Evolutionary conservation across 2,329 filamentous ascomycete species (phyloP), one percentile per base, ranked within the genome.

Genomic region (Rhytidhysteron rufulum): DNA sequence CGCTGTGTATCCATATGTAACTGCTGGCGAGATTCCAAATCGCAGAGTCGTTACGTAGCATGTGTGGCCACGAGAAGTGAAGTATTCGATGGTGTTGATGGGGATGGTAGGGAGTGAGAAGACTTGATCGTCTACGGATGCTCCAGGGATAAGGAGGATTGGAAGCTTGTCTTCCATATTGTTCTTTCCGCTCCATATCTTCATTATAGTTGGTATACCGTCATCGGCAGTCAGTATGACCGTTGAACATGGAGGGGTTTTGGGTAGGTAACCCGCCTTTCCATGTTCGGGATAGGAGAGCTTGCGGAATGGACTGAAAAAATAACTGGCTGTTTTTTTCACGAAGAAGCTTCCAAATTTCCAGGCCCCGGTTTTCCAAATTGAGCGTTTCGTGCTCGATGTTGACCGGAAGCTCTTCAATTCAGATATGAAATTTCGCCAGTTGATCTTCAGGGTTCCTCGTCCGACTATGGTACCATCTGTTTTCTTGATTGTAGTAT

Each of bases 1-100:
- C 0, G 76, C 80, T 1, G 79, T 85, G 68, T 72, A 80, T 38
- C 71, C 60, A 37, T 74, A 66, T 36, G 74, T 68, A 5, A 74
- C 73, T 1, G 69, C 63, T 58, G 71, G 70, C 13, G 76, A 56
- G 47, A 71, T 69, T 21, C 78, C 77, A 48, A 82, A 80, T 21
- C 80, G 75, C 50, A 77, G 76, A 1, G 81, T 77, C 0, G 72
- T 62, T 3, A 80, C 62, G 49, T 77, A 83, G 15, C 81, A 75
- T 4, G 75, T 71, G 60, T 83, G 82, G 7, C 81, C 81, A 1
- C 73, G 75, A 1, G 72, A 66, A 3, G 71, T 77, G 55, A 84
- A 78, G 62, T 82, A 82, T 53, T 83, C 79, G 45, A 84, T 72
- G 1, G 78, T 71, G 55, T 84, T 83, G 47, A 73, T 74, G n/a